Evolutionary conservation across 2,329 filamentous ascomycete genomes (phyloP).

Genomic region (Trichophyton benhamiae): DNA sequence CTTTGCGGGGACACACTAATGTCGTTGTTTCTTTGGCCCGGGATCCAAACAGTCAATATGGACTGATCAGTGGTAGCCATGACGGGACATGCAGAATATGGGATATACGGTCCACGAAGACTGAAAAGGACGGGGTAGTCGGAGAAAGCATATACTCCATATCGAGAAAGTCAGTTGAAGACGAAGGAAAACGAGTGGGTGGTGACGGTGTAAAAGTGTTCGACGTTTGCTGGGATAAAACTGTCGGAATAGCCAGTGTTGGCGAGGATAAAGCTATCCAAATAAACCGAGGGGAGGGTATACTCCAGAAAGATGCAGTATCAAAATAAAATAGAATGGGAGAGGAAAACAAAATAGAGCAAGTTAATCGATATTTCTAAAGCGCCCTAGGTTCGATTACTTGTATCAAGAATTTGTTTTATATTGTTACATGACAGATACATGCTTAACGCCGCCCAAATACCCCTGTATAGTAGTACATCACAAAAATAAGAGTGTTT

Average conservation of each 20-base stretch:
- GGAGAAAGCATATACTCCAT: slow-evolving; percentile 68
- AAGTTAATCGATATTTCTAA: background rate
- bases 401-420: background rate
- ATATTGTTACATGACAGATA: background rate
- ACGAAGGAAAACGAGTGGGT: slow-evolving; percentile 50
- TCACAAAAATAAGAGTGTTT: background rate
- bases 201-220: slow-evolving; percentile 88
- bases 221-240: slow-evolving; percentile 70
- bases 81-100: slow-evolving; percentile 89
- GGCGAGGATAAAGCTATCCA: slow-evolving; percentile 93
- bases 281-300: slow-evolving; percentile 59
- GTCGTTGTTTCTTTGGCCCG: slow-evolving; percentile 47
- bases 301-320: slow-evolving; percentile 24
- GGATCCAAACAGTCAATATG: slow-evolving; percentile 58
- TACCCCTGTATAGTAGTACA: background rate
- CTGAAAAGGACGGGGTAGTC: slow-evolving; percentile 45
- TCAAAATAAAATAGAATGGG: slow-evolving; percentile 11
- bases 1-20: slow-evolving; percentile 80
- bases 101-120: slow-evolving; percentile 66
- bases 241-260: slow-evolving; percentile 77
- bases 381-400: background rate
- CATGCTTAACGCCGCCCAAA: background rate
- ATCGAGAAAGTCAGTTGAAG: slow-evolving; percentile 57
- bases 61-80: slow-evolving; percentile 78
- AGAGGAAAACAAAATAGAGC: background rate